phyloP scores from a whole-genome alignment of 2,329 filamentous ascomycete genomes.

The Neobulgaria alba region DNA sequence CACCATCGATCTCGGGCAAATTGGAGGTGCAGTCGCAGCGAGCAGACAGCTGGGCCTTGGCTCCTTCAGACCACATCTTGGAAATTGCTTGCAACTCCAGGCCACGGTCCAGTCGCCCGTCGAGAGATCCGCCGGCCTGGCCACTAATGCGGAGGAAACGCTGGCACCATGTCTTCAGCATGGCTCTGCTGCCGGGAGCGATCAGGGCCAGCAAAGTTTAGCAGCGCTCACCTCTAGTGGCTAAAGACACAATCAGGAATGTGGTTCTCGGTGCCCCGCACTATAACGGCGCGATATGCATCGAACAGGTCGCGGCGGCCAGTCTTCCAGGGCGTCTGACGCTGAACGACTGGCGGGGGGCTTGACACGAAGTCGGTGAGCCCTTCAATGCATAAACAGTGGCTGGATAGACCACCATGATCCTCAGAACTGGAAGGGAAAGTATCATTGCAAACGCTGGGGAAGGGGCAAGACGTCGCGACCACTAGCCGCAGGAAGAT shows the following conservation, averaged over 20 bases:
- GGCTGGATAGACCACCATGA: slow-evolving; percentile 22
- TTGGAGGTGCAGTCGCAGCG: slow-evolving; percentile 17
- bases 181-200: slow-evolving; percentile 15
- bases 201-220: slow-evolving; percentile 11
- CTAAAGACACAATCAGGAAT: slow-evolving; percentile 12
- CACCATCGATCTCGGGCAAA: slow-evolving; percentile 23
- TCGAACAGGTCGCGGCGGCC: no score
- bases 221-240: slow-evolving; percentile 18
- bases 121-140: slow-evolving; percentile 25
- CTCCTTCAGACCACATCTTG: slow-evolving; percentile 5
- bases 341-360: slow-evolving; percentile 29
- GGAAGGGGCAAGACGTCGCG: slow-evolving; percentile 20
- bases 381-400: slow-evolving; percentile 28
- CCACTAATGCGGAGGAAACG: slow-evolving; percentile 28
- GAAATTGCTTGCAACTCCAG: no score
- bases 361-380: slow-evolving; percentile 33
- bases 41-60: slow-evolving; percentile 11
- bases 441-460: slow-evolving; percentile 7
- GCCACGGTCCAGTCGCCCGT: no score
- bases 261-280: slow-evolving; percentile 25
- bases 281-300: slow-evolving; percentile 22
- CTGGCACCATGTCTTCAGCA: slow-evolving; percentile 22
- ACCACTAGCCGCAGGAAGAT: slow-evolving; percentile 8
- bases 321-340: slow-evolving; percentile 22
- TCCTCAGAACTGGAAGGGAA: slow-evolving; percentile 11